These are phyloP conservation scores for Kodamaea arcana DNA, from an alignment of 1,139 yeast genomes.

Conservation along the genomic window DNA sequence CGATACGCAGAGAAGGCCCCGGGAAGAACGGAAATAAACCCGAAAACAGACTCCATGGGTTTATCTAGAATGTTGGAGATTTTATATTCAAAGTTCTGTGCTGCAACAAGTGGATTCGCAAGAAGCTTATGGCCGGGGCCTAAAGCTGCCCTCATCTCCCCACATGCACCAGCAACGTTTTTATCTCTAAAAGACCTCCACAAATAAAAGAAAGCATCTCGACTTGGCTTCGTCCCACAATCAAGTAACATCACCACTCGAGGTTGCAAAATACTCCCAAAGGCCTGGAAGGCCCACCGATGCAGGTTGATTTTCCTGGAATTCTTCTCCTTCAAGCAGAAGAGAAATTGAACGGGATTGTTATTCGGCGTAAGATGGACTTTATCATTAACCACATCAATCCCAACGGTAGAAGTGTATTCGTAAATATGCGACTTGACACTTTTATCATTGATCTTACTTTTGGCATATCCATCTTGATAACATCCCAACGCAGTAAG, in stretches of 20 bases:
- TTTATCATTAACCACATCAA: slow-evolving; percentile 55
- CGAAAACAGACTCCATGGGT: slow-evolving; percentile 80
- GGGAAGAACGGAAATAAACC: slow-evolving; percentile 77
- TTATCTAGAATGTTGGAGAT: slow-evolving; percentile 79
- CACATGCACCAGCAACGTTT: slow-evolving; percentile 85
- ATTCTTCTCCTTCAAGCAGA: slow-evolving; percentile 75
- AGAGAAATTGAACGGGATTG: slow-evolving; percentile 68
- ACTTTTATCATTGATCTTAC: slow-evolving; percentile 63
- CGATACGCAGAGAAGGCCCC: slow-evolving; percentile 88
- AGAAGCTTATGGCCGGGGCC: slow-evolving; percentile 55
- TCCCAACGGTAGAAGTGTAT: slow-evolving; percentile 75
- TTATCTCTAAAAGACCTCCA: slow-evolving; percentile 76
- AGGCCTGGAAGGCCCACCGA: slow-evolving; percentile 82
- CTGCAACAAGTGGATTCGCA: slow-evolving; percentile 73
- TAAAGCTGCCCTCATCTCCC: slow-evolving; percentile 69
- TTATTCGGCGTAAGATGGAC: slow-evolving; percentile 56
- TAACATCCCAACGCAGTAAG: slow-evolving; percentile 71
- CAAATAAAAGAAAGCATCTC: slow-evolving; percentile 67
- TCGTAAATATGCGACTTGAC: slow-evolving; percentile 77
- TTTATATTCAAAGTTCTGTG: slow-evolving; percentile 81
- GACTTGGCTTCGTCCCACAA: slow-evolving; percentile 76
- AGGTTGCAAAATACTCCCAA: slow-evolving; percentile 67
- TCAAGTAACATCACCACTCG: slow-evolving; percentile 68
- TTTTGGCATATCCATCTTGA: slow-evolving; percentile 81
- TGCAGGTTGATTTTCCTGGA: slow-evolving; percentile 76